These are phyloP conservation scores for Leccinellum albellum DNA, from an alignment of 768 basidiomycete genomes.

Conservation along the genomic window DNA sequence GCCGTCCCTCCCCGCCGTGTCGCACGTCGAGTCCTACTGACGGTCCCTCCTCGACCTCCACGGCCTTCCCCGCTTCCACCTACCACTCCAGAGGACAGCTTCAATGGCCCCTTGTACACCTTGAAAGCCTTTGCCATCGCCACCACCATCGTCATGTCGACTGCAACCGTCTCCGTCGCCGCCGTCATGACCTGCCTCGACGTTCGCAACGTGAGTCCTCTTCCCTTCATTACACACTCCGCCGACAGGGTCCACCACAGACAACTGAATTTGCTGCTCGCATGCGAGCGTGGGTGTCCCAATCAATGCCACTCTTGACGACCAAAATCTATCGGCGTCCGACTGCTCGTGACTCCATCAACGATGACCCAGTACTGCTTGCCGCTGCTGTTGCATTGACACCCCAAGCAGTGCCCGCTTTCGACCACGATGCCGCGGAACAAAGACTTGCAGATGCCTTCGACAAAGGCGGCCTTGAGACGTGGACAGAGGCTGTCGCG, in stretches of 20 bases:
- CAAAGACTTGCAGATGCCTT: conserved; percentile 53
- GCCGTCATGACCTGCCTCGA: conserved; percentile 51
- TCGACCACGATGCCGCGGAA: conserved; percentile 42
- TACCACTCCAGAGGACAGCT: conserved; percentile 27
- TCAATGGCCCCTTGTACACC: conserved; percentile 51
- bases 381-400: background rate
- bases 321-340: conserved; percentile 50
- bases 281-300: conserved; percentile 50
- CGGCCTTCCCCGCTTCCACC: background rate
- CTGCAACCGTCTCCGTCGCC: conserved; percentile 43
- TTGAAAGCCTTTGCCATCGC: conserved; percentile 66
- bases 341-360: conserved; percentile 18
- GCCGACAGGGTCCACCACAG: conserved; percentile 28
- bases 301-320: conserved; percentile 46
- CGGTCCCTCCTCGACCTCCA: background rate
- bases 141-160: conserved; percentile 51
- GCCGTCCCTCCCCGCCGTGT: background rate
- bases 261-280: conserved; percentile 55
- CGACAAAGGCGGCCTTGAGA: conserved; percentile 52
- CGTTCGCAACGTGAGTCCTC: conserved; percentile 45
- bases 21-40: background rate
- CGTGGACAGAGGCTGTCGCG: conserved; percentile 52
- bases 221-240: no score
- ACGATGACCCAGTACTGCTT: conserved; percentile 1
- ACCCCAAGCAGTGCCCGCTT: background rate